Evolutionary conservation across 129 eudicot species (phyloP).

Genomic region (Pulicaria dysenterica): DNA sequence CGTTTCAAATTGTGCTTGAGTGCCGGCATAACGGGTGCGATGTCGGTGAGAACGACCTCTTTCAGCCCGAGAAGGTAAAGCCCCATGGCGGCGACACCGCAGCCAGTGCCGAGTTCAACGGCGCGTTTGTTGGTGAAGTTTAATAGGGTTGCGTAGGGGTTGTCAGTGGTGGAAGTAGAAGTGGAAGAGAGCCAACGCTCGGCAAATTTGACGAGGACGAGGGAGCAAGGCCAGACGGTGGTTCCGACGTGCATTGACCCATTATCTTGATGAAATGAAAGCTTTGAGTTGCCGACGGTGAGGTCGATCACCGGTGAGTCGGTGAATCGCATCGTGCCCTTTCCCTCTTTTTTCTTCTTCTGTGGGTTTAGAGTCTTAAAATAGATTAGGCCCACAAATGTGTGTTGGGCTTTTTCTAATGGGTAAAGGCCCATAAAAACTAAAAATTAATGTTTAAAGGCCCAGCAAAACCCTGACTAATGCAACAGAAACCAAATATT

Average conservation of each 20-base stretch:
- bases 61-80: conserved; percentile 69
- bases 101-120: conserved; percentile 84
- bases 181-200: conserved; percentile 71
- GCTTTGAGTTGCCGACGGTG: conserved; percentile 46
- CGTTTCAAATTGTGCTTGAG: conserved; percentile 78
- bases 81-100: conserved; percentile 91
- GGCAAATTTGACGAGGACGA: conserved; percentile 90
- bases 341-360: neutral
- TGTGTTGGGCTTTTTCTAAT: neutral
- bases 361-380: neutral
- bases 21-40: conserved; percentile 92
- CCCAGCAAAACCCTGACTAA: too few species aligned
- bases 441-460: too few species aligned
- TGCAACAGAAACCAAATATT: too few species aligned
- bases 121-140: conserved; percentile 71
- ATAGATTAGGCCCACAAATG: neutral
- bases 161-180: conserved; percentile 29
- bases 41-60: conserved; percentile 76
- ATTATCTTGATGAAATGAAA: conserved; percentile 85
- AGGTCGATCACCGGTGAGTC: conserved; percentile 87
- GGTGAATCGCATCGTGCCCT: conserved; percentile 69
- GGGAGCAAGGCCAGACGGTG: conserved; percentile 91
- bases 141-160: conserved; percentile 42
- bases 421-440: too few species aligned
- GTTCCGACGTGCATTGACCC: conserved; percentile 97